Evolutionary conservation across 1,284 basidiomycete genomes (phyloP), one percentile per base, ranked within the genome.

Genomic region (Cutaneotrichosporon daszewskae): DNA sequence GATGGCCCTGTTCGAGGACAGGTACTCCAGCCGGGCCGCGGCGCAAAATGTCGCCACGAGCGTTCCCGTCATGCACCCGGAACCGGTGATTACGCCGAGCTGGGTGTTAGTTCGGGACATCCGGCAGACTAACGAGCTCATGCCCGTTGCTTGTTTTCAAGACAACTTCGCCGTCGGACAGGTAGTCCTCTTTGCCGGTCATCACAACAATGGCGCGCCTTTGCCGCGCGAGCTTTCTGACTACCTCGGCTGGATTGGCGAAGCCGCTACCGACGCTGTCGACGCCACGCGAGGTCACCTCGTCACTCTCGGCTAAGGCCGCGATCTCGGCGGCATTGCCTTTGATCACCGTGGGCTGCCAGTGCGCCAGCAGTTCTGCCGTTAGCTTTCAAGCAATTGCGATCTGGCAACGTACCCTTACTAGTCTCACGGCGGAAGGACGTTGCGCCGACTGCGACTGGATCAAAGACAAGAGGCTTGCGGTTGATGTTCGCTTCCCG

Each of bases 241-340:
- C 86, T 46, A 95, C 81, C 1, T 59, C 55, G 0, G 75, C 77
- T 0, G 92, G 87, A 60, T 94, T 79, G 37, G 77, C 73, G 66
- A 96, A 89, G 2, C 82, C 83, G 10, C 72, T 64, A 0, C 88
- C 87, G 13, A 84, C 76, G 38, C 83, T 85, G 68, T 97, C 94
- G 3, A 97, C 92, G 2, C 94, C 92, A 62, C 81, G 82, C n/a
- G 84, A 77, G 53, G 76, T 69, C 4, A 89, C 87, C 73, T 90
- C 89, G n/a, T 67, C 66, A 0, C 83, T 84, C 14, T 83, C 78
- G 1, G 83, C 79, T 12, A 96, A 72, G 0, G 84, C 76, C 1
- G 81, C 87, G 18, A 97, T 82, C 69, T 97, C 94, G 17, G 81
- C 90, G 0, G 89, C 85, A 62, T 97, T 97, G 5, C 92, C 94